Conservation (phyloP, 2,329 filamentous ascomycete species). For the Colletotrichum theobromicola region DNA sequence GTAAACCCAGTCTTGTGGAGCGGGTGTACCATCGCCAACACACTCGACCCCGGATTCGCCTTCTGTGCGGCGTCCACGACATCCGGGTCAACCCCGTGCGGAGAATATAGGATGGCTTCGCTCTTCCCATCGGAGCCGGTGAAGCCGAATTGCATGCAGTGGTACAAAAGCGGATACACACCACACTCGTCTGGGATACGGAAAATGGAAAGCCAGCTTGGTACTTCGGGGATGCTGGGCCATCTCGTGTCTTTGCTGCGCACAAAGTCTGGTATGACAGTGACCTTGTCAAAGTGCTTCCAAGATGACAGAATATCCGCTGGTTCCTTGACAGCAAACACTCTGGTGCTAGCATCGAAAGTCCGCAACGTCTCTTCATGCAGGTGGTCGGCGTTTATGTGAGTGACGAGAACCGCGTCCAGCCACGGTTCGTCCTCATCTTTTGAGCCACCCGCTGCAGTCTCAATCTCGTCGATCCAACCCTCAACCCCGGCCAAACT, state of each 20-base stretch:
- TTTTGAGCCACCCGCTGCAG: neutral
- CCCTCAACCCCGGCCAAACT: neutral
- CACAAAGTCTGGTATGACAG: neutral
- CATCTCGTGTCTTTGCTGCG: neutral
- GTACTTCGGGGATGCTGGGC: neutral
- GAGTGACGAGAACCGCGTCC: constrained; percentile 2
- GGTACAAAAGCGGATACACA: neutral
- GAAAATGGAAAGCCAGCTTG: neutral
- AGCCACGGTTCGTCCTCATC: neutral
- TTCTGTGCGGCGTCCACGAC: neutral
- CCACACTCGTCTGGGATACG: neutral
- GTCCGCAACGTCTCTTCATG: neutral
- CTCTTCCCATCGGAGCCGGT: neutral
- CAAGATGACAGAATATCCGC: neutral
- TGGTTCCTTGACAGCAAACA: neutral
- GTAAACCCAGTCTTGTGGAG: neutral
- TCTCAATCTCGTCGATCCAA: neutral
- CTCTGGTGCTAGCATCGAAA: neutral
- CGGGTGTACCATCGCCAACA: neutral
- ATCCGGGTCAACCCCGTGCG: neutral
- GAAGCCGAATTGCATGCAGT: neutral
- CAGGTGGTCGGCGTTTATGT: neutral
- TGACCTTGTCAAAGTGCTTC: neutral
- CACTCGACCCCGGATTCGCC: neutral
- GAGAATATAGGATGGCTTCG: neutral